Conservation (phyloP, 352 stramenopile genomes). For the Globisporangium viniferum region DNA sequence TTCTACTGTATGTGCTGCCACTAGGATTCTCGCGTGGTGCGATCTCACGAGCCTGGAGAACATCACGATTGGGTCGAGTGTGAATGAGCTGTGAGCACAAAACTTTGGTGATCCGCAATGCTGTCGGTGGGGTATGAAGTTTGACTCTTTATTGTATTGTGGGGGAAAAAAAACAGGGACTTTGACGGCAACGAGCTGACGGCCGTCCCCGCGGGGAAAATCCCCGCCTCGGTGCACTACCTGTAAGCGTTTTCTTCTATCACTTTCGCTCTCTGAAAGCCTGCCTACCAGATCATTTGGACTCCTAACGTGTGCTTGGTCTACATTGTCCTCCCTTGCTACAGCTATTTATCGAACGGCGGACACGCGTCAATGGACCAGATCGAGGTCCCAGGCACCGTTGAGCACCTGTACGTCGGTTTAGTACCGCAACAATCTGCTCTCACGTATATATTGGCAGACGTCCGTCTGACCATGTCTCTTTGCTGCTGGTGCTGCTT, state of each 20-base stretch:
- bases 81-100: constrained; percentile 7
- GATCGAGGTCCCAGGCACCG: neutral
- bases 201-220: neutral
- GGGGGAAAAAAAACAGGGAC: neutral
- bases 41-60: neutral
- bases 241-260: neutral
- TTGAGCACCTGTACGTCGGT: neutral
- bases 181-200: constrained; percentile 3
- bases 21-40: constrained; percentile 7
- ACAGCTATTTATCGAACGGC: neutral
- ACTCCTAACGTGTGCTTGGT: neutral
- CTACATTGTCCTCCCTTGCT: neutral
- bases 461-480: too few species aligned
- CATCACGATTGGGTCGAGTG: neutral
- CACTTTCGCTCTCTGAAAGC: neutral
- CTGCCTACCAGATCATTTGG: neutral
- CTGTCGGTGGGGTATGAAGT: too few species aligned
- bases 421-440: too few species aligned
- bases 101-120: neutral
- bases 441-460: too few species aligned
- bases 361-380: neutral
- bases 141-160: neutral
- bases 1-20: neutral
- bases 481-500: too few species aligned
- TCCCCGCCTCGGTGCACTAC: neutral